Evolutionary conservation across 2,329 filamentous ascomycete genomes (phyloP), one percentile per base, ranked within the genome.

Genomic region (Fusarium virguliforme): DNA sequence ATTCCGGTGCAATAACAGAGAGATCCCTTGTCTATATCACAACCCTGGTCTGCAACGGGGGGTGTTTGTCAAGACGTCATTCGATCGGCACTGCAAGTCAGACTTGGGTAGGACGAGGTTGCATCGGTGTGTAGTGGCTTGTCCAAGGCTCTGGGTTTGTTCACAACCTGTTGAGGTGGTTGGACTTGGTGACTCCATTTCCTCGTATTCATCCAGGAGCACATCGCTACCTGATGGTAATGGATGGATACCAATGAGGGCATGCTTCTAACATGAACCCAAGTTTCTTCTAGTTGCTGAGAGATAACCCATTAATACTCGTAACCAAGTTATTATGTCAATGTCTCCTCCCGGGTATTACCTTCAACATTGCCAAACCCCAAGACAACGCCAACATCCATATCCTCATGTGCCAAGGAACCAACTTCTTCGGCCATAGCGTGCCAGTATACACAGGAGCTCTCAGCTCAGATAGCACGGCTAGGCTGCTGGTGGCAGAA

Each of bases 61-160:
- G 51, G 51, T 9, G 51, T 55, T 55, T 35, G 34, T 55, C 32
- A 56, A 30, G 37, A 41, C 53, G 53, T 56, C 53, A 56, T 56
- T 41, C 53, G 53, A 55, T 38, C 51, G 51, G 22, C 51, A 53
- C 50, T 53, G 50, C 50, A 53, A 53, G 50, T 53, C 50, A 53
- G 50, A 32, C 50, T 53, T 37, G 30, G 30, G 50, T 37, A 53
- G 50, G 34, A 53, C 32, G 50, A 53, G 32, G 30, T 53, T 35
- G 32, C 50, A 37, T 35, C 30, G 34, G 43, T 18, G 28, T 30
- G 8, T 30, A 26, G 50, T 35, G 50, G 32, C 46, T 50, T 50
- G 7, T 26, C 46, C 34, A 35, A 50, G 28, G 46, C 13, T 53
- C 22, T 51, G 28, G 15, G 35, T 32, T 35, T 22, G 46, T 5